Percentiles rank a stretch among this genome's conserved stretches.
These are phyloP conservation scores for Pyrus hybrid DNA, from an alignment of 331 rosid species.

Conservation along the genomic window DNA sequence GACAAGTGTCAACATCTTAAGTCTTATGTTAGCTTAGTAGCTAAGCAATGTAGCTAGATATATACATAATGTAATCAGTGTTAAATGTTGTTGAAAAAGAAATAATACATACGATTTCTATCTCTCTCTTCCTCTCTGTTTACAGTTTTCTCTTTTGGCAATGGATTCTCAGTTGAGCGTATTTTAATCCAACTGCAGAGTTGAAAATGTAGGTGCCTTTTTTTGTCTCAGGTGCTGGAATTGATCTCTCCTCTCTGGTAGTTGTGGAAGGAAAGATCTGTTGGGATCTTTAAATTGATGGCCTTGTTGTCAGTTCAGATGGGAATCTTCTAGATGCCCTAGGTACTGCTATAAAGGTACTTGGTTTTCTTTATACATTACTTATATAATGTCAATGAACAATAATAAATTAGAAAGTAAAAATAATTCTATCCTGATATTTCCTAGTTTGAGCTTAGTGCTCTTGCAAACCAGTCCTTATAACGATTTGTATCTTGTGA, in stretches of 20 bases:
- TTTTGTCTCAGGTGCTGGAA: constrained; percentile 60
- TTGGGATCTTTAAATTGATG: constrained; percentile 89
- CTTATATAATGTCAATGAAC: background rate
- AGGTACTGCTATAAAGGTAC: constrained; percentile 89
- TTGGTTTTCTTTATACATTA: background rate
- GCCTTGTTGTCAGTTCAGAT: constrained; percentile 76
- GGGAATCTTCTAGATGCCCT: constrained; percentile 85
- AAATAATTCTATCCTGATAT: background rate
- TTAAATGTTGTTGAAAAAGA: no score
- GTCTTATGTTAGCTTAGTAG: no score
- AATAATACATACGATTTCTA: no score
- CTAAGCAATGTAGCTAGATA: no score
- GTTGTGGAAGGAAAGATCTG: constrained; percentile 76
- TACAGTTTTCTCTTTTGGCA: background rate
- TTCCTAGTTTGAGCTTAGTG: background rate
- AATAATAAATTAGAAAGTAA: background rate
- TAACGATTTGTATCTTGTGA: background rate
- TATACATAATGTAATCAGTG: no score
- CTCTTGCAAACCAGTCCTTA: background rate
- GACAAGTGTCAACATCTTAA: no score
- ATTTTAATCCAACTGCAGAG: background rate
- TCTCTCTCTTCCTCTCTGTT: no score
- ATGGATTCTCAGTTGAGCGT: background rate
- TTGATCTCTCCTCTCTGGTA: constrained; percentile 60
- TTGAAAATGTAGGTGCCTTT: background rate